Conservation (phyloP, 257 asterid genomes). For the Solanum virginianum region DNA sequence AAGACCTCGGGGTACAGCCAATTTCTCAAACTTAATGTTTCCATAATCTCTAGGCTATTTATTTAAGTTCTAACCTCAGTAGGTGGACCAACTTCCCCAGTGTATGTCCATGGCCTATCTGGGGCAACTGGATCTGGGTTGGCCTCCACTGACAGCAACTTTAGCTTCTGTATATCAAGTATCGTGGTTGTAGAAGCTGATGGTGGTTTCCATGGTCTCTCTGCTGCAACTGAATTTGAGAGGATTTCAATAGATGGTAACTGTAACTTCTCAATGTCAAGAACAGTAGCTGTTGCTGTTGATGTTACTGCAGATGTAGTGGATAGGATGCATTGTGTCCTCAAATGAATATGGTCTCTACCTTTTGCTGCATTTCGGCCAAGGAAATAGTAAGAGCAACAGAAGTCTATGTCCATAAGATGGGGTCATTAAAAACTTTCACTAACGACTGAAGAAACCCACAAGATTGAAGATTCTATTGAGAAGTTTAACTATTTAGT, state of each 20-base stretch:
- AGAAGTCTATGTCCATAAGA: neutral
- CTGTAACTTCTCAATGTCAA: conserved; percentile 58
- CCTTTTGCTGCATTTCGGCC: conserved; percentile 55
- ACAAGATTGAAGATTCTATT: neutral
- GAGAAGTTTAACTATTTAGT: neutral
- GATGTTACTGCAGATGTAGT: conserved; percentile 37
- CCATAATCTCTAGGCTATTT: neutral
- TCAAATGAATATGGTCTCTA: conserved; percentile 38
- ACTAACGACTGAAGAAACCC: neutral
- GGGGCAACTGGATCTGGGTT: conserved; percentile 34
- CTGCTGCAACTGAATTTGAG: conserved; percentile 33
- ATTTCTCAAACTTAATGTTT: neutral
- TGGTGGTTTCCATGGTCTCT: conserved; percentile 45
- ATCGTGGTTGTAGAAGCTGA: conserved; percentile 32
- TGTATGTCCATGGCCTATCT: conserved; percentile 42
- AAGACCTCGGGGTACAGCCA: neutral
- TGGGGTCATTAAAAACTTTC: neutral
- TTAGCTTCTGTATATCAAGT: conserved; percentile 53
- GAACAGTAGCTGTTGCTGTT: conserved; percentile 39
- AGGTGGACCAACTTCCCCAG: conserved; percentile 34
- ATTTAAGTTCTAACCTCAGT: conserved; percentile 42
- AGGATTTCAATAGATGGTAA: conserved; percentile 45
- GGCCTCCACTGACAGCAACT: conserved; percentile 39
- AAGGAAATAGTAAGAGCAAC: conserved; percentile 8
- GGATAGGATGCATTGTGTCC: conserved; percentile 65